Base-by-base conservation (phyloP, 2,329 filamentous ascomycete genomes). In the Cercospora canescens region DNA sequence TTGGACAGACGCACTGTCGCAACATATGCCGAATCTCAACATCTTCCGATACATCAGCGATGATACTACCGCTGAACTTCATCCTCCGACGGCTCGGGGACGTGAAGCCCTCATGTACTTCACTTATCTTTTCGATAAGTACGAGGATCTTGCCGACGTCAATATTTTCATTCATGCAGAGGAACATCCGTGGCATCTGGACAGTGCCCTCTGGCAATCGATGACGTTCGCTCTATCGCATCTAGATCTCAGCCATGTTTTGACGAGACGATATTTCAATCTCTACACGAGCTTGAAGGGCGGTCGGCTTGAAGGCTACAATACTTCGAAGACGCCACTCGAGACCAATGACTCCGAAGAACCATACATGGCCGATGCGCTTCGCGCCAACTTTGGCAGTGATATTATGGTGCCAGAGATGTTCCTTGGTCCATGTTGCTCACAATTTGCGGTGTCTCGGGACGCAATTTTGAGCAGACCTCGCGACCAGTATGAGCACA, bases 31-130 rank as follows among this genome's bases (percentile, higher is more conserved):
- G 9, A 67, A 70, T 39, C 66, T 71, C 60, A 66, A 66, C n/a
- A 59, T 72, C 52, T 55, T 67, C 12, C 65, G 67, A 14, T 72
- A 72, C 48, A 52, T 69, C 30, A 69, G 67, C 65, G 37, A 62
- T 34, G 69, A 72, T 48, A 60, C 69, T 45, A 73, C 72, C 1
- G 83, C 83, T 3, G 73, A 76, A 18, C 78, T 82, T 28, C 83
- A 84, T 67, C 82, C 85, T 0, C 83, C 84, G 0, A 79, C 80
- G 52, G 84, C 86, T 70, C 87, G 87, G 74, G 88, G 87, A 50
- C 85, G 87, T 71, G 87, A 90, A 76, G 86, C 85, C 35, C 84
- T 87, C 77, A 82, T 87, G 9, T 89, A 89, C 73, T 80, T 88
- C 37, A 85, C 82, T 28, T 88, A 87, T 75, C 82, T 89, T 69